Evolutionary conservation across 1,284 basidiomycete genomes (phyloP), one percentile per base, ranked within the genome.

Genomic region (Dichomitus squalens): DNA sequence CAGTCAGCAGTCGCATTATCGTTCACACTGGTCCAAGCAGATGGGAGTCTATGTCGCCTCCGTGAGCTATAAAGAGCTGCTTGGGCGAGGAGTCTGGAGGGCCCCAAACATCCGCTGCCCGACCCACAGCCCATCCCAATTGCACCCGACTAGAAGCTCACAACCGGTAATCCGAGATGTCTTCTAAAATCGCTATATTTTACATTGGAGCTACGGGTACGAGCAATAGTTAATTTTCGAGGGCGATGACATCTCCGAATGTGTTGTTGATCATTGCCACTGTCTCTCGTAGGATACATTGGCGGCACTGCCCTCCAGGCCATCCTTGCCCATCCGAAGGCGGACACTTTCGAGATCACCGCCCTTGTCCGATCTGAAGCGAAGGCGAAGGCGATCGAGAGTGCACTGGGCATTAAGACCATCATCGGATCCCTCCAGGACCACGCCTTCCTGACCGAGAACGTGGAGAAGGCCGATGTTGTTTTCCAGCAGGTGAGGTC

Each of bases 361-460:
- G 56, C 58, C 4, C 36, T 64, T 29, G 49, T 67, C 5, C 64
- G 66, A 23, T 35, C 49, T 33, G 41, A 33, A 14, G 63, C 63
- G 43, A 70, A 70, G 54, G 67, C 67, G 21, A 64, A 63, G 49
- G 47, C 53, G 7, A 52, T 69, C 21, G 59, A 66, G 41, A 38
- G 23, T 20, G 35, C 51, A 1, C 52, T 67, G 25, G 64, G 64
- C 18, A 54, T 69, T 29, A 70, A 67, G 46, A 40, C 66, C 9
- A 62, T 68, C 14, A 41, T 68, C 16, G 68, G 67, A 11, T 58
- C 66, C 14, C 52, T 61, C 46, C 46, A 53, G n/a, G 64, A 66
- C 23, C 27, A 52, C 0, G 65, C 54, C 11, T 49, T 55, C n/a
- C 49, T 69, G 7, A 66, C 65, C 44, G 36, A 54, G 27, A 46